Conservation (phyloP, 306 rosid species). For the Urtica urens region DNA sequence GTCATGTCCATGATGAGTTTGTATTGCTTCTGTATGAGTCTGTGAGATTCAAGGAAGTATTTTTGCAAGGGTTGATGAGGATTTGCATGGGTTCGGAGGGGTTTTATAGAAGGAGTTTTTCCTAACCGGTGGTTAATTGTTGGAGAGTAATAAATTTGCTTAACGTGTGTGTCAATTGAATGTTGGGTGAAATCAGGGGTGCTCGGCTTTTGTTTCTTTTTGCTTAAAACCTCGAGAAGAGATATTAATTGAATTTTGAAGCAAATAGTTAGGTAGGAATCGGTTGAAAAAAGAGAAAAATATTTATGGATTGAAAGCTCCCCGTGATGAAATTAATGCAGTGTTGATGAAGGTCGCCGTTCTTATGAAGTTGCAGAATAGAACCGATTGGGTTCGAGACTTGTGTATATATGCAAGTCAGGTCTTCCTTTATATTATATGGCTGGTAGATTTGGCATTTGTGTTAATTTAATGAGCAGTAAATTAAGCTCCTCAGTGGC, state of each 20-base stretch:
- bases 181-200: background rate
- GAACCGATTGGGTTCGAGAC: constrained; percentile 6
- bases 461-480: too few relatives aligned
- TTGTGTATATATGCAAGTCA: constrained; percentile 5
- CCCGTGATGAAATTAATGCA: background rate
- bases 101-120: constrained; percentile 17
- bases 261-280: constrained; percentile 39
- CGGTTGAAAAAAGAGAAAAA: constrained; percentile 35
- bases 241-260: constrained; percentile 22
- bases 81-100: constrained; percentile 11
- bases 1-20: constrained; percentile 24
- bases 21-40: background rate
- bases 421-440: too few relatives aligned
- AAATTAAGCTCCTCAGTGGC: too few relatives aligned
- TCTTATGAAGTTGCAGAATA: constrained; percentile 7
- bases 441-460: too few relatives aligned
- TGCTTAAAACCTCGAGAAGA: constrained; percentile 27
- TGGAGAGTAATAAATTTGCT: constrained; percentile 35
- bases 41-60: background rate
- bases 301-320: constrained; percentile 22
- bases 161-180: constrained; percentile 13
- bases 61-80: background rate
- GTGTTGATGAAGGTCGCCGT: constrained; percentile 8
- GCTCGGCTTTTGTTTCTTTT: background rate
- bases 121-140: constrained; percentile 26